Evolutionary conservation across 768 basidiomycete genomes (phyloP).

Genomic region (Trametes villosa): DNA sequence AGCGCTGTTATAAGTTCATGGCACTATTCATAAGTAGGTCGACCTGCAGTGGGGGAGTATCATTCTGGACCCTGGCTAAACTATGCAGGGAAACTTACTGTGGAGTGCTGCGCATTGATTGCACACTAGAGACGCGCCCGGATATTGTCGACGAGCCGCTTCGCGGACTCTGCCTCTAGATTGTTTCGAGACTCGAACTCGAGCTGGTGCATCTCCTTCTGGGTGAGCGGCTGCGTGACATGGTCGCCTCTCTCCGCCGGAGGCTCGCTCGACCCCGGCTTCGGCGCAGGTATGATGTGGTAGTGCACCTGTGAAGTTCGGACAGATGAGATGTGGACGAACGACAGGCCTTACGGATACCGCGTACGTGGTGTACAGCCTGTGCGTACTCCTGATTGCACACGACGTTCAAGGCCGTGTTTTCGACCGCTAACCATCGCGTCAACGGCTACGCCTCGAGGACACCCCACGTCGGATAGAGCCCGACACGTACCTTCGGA

Average conservation of each 20-base stretch:
- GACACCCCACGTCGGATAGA: background rate
- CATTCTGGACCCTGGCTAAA: too few relatives aligned
- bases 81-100: background rate
- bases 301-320: constrained; percentile 61
- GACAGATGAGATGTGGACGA: background rate
- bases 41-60: too few relatives aligned
- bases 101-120: background rate
- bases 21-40: too few relatives aligned
- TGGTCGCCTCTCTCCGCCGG: constrained; percentile 17
- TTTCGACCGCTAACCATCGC: constrained; percentile 52
- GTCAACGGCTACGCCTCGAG: background rate
- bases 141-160: constrained; percentile 48
- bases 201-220: constrained; percentile 58
- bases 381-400: constrained; percentile 86
- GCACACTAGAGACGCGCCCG: constrained; percentile 31
- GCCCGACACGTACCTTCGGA: constrained; percentile 53
- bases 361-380: constrained; percentile 72
- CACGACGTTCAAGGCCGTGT: constrained; percentile 74
- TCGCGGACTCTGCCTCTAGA: constrained; percentile 64
- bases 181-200: constrained; percentile 63
- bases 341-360: background rate
- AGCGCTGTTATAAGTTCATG: too few relatives aligned
- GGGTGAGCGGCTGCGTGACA: constrained; percentile 40
- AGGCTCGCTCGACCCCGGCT: constrained; percentile 20
- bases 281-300: constrained; percentile 75